Evolutionary conservation across 2,329 filamentous ascomycete species (phyloP), one percentile per base, ranked within the genome.

Genomic region (Fusarium abutilonis): DNA sequence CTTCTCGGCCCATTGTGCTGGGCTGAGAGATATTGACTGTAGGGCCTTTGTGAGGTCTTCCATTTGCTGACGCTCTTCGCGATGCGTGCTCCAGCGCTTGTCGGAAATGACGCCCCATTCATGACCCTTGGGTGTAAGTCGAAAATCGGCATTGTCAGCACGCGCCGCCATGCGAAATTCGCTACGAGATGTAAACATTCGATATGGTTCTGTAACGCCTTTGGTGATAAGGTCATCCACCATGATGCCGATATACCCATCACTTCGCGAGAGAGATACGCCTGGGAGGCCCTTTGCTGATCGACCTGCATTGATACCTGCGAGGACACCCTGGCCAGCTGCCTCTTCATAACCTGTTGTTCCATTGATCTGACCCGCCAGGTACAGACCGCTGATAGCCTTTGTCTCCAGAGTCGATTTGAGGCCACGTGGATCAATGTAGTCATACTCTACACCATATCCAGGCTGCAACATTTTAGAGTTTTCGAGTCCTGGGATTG

Each of bases 321-420:
- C 95, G 13, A 99, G 80, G 42, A 99, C 83, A 9, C 95, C 95
- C 75, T 99, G 95, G 0, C 91, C 94, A 0, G 95, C 93, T 9
- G 95, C 95, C 80, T 99, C 95, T 78, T 99, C 95, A 74, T 99
- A 99, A 4, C 95, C 95, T 0, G 95, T 99, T 0, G 95, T 99
- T 41, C 95, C 95, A 75, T 99, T 99, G 76, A 99, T 97, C 75
- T 99, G 95, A 4, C 95, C 95, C 0, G 95, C 95, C 29, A 99
- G 83, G 77, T 91, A 99, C 11, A 99, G 85, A 1, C 95, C 95
- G 8, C 82, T 81, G 61, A 99, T 97, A 19, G 89, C 84, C 76
- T 98, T 99, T 1, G 95, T 98, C 76, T 99, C 95, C 8, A 99
- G 85, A 0, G 93, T 95, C n/a, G 90, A 87, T 64, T 89, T 89